Conservation (phyloP, 139 green algal species). For the Chlamydomonas asymmetrica region DNA sequence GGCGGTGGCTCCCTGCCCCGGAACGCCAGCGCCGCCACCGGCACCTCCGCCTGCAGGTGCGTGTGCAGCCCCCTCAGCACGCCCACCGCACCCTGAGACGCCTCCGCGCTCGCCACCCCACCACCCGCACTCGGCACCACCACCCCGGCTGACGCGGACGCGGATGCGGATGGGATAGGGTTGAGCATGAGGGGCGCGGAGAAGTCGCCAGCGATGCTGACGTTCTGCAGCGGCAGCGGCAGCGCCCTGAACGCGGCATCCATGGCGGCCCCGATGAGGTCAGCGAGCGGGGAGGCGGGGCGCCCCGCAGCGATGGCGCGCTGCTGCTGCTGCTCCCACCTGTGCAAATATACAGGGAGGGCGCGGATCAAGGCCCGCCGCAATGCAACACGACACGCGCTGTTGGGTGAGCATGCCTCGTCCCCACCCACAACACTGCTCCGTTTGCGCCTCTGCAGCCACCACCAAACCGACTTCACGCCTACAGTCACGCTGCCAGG, state of each 20-base stretch:
- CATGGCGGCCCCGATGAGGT: background rate
- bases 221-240: slow-evolving; percentile 1
- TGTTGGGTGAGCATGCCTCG: background rate
- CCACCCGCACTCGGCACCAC: background rate
- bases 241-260: slow-evolving; percentile 5
- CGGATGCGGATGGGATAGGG: background rate
- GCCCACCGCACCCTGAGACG: slow-evolving; percentile 11
- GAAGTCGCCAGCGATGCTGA: background rate
- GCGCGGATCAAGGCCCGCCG: background rate
- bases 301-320: background rate
- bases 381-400: no score
- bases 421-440: background rate
- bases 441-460: background rate
- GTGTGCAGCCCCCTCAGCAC: slow-evolving; percentile 16
- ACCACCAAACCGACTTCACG: background rate
- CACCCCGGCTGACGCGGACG: background rate
- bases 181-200: background rate
- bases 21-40: slow-evolving; percentile 18
- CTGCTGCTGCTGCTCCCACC: slow-evolving; percentile 5
- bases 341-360: background rate
- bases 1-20: slow-evolving; percentile 15
- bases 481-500: background rate
- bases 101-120: background rate
- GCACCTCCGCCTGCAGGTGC: background rate
- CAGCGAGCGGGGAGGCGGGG: background rate